Conservation (phyloP, 2,329 filamentous ascomycete species). For the Fusarium austroafricanum region DNA sequence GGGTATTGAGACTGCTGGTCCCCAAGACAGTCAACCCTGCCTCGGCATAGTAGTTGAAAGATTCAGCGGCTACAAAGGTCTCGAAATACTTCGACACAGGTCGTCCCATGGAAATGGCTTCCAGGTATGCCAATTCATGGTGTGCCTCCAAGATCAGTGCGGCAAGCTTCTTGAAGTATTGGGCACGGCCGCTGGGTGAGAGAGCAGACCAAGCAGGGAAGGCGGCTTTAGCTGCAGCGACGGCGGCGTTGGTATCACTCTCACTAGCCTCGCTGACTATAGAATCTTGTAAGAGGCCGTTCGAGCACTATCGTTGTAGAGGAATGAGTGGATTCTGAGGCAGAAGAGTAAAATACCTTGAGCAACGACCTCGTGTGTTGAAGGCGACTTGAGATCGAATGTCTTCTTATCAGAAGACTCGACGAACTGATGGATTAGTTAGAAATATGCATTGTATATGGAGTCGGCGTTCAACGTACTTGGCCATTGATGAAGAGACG, state of each 20-base stretch:
- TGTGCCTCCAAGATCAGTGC: slow-evolving; percentile 53
- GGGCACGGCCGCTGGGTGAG: slow-evolving; percentile 53
- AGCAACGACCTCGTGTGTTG: not conserved
- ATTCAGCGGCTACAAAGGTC: slow-evolving; percentile 54
- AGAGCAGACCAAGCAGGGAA: slow-evolving; percentile 59
- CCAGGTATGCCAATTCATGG: slow-evolving; percentile 53
- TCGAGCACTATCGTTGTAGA: too few species aligned
- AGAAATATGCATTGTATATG: too few species aligned
- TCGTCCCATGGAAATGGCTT: slow-evolving; percentile 24
- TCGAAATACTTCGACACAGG: slow-evolving; percentile 17
- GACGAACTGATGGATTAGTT: not conserved
- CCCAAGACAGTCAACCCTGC: slow-evolving; percentile 55
- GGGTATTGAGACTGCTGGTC: slow-evolving; percentile 58
- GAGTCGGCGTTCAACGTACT: too few species aligned
- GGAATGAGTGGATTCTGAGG: too few species aligned
- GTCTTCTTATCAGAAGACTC: not conserved
- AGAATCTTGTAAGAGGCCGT: too few species aligned
- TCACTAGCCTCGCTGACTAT: slow-evolving; percentile 23
- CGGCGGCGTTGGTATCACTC: slow-evolving; percentile 60
- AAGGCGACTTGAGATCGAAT: not conserved
- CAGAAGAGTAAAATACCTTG: not conserved
- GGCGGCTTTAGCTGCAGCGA: slow-evolving; percentile 60
- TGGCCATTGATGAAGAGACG: not conserved
- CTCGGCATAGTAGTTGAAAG: slow-evolving; percentile 57
- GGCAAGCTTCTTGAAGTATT: slow-evolving; percentile 59